phyloP scores from a whole-genome alignment of 495 filamentous ascomycete species.

The Wilcoxina mikolae region DNA sequence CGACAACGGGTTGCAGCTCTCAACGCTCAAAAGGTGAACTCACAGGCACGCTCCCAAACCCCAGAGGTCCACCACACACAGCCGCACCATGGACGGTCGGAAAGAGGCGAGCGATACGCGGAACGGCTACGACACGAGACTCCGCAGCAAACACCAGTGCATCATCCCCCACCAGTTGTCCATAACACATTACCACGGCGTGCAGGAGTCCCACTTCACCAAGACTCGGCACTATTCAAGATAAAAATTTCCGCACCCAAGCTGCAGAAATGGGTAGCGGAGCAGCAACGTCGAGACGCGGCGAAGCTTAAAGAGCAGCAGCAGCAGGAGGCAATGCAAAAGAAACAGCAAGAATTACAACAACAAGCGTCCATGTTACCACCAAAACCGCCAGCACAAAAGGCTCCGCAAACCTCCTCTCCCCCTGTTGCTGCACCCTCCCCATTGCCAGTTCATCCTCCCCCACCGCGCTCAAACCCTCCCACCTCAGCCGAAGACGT shows the following conservation, averaged over 20 bases:
- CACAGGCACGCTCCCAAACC: slow-evolving; percentile 56
- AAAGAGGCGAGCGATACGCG: slow-evolving; percentile 45
- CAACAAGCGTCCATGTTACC: not conserved
- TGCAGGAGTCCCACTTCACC: slow-evolving; percentile 16
- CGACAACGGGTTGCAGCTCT: slow-evolving; percentile 59
- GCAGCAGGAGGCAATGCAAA: not conserved
- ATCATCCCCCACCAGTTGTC: not conserved
- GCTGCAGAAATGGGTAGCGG: slow-evolving; percentile 44
- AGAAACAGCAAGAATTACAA: not conserved
- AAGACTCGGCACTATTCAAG: slow-evolving; percentile 43
- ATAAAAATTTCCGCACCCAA: slow-evolving; percentile 53
- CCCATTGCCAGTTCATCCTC: slow-evolving; percentile 13
- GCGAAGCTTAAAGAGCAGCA: slow-evolving; percentile 13
- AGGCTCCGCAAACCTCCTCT: not conserved
- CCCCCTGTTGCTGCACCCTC: slow-evolving; percentile 5
- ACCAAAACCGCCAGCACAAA: slow-evolving; percentile 9
- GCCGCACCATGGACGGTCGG: slow-evolving; percentile 38
- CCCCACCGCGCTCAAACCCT: slow-evolving; percentile 6
- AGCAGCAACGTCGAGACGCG: slow-evolving; percentile 29
- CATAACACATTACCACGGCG: slow-evolving; percentile 11
- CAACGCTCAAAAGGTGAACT: slow-evolving; percentile 13
- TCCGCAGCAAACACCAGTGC: slow-evolving; percentile 31
- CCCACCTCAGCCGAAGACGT: slow-evolving; percentile 8
- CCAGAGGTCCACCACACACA: slow-evolving; percentile 48
- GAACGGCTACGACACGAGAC: slow-evolving; percentile 53